These are phyloP conservation scores for Podospora tetraspora DNA, from an alignment of 495 filamentous ascomycete genomes.

Conservation along the genomic window DNA sequence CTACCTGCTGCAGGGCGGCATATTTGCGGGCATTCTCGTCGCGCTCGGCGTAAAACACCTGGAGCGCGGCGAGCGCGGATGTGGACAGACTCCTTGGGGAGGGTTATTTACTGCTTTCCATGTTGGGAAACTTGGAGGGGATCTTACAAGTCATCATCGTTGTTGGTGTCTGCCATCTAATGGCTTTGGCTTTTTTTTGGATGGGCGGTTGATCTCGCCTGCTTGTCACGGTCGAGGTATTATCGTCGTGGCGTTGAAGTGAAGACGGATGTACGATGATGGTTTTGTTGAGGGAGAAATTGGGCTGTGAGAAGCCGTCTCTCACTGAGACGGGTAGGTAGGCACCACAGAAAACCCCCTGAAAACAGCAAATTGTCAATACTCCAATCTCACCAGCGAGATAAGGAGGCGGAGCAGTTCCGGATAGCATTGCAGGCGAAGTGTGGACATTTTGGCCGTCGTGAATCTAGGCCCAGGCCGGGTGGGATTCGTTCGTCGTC, in stretches of 20 bases:
- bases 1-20: slow-evolving; percentile 45
- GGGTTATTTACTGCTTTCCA: no score
- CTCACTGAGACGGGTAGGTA: neutral
- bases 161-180: slow-evolving; percentile 18
- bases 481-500: neutral
- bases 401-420: neutral
- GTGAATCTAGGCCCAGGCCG: neutral
- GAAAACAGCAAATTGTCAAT: neutral
- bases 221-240: neutral
- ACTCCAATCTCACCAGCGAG: neutral
- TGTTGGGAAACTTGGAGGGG: no score
- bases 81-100: slow-evolving; percentile 49
- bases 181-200: neutral
- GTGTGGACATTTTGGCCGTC: neutral
- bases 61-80: slow-evolving; percentile 56
- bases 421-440: neutral
- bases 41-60: slow-evolving; percentile 64
- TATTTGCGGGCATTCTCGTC: slow-evolving; percentile 58
- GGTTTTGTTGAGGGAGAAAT: slow-evolving; percentile 1
- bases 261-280: neutral
- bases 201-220: neutral
- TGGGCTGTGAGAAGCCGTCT: neutral
- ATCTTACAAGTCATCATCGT: slow-evolving; percentile 42
- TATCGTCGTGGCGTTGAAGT: neutral
- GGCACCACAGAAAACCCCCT: neutral